These are phyloP conservation scores for Plasmopara muralis DNA, from an alignment of 352 stramenopile genomes.

Conservation along the genomic window DNA sequence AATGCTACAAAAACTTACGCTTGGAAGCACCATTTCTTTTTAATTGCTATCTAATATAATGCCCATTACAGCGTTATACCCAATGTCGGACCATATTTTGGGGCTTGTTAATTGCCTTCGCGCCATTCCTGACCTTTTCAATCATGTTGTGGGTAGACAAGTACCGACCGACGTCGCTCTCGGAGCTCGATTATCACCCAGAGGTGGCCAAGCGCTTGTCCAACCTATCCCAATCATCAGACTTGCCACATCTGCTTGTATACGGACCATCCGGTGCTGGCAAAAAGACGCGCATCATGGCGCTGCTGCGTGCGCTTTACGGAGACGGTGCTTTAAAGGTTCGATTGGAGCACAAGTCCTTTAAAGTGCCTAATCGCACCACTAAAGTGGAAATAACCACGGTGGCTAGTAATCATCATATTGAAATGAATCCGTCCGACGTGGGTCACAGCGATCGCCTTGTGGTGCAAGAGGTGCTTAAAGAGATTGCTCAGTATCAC, in stretches of 20 bases:
- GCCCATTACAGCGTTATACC: too few relatives aligned
- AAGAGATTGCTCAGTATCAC: slow-evolving; percentile 97
- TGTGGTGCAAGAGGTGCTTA: slow-evolving; percentile 98
- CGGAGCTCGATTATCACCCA: slow-evolving; percentile 90
- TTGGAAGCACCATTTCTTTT: too few relatives aligned
- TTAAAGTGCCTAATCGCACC: slow-evolving; percentile 86
- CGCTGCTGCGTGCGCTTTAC: slow-evolving; percentile 89
- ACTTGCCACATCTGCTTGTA: slow-evolving; percentile 96
- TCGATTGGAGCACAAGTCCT: slow-evolving; percentile 86
- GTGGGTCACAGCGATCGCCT: slow-evolving; percentile 95
- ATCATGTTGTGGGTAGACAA: slow-evolving; percentile 98
- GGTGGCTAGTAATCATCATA: slow-evolving; percentile 97
- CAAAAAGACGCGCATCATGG: slow-evolving; percentile 98
- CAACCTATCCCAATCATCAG: slow-evolving; percentile 70
- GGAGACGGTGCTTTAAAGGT: slow-evolving; percentile 91
- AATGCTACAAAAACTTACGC: too few relatives aligned
- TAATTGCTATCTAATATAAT: too few relatives aligned
- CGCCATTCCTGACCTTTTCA: too few relatives aligned
- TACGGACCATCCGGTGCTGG: slow-evolving; percentile 96
- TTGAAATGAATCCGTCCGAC: slow-evolving; percentile 98
- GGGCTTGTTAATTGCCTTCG: too few relatives aligned
- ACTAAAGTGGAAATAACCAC: slow-evolving; percentile 97
- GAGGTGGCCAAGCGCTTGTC: slow-evolving; percentile 89
- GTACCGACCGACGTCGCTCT: slow-evolving; percentile 91
- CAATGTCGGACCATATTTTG: too few relatives aligned